These are phyloP conservation scores for Cenchrus fungigraminus DNA, from an alignment of 176 grass and related monocot species.

Conservation along the genomic window DNA sequence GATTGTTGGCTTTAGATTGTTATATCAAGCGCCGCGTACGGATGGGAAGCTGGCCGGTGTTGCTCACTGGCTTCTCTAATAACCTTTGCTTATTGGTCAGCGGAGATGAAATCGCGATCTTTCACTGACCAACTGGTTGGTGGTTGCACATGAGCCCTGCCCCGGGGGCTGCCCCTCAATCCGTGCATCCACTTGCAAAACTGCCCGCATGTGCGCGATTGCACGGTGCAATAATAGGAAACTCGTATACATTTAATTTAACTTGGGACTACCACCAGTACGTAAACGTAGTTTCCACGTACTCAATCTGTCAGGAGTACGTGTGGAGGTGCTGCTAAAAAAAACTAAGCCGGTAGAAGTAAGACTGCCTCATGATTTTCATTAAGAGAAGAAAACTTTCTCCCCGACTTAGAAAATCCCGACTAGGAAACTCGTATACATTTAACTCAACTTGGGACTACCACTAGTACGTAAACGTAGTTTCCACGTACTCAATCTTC, in stretches of 20 bases:
- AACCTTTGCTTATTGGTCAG: too few species aligned
- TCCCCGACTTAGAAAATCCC: too few species aligned
- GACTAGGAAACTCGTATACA: background rate
- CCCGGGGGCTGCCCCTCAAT: background rate
- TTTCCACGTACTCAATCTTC: background rate
- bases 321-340: too few species aligned
- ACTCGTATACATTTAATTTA: background rate
- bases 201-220: background rate
- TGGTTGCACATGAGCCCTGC: background rate
- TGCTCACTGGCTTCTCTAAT: too few species aligned
- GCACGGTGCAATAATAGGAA: background rate
- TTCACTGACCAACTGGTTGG: background rate
- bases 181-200: background rate
- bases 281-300: background rate
- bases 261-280: background rate
- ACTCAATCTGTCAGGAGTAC: too few species aligned
- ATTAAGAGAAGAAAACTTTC: too few species aligned
- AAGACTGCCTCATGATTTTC: too few species aligned
- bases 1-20: too few species aligned
- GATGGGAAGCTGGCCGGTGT: too few species aligned
- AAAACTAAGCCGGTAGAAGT: too few species aligned
- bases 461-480: background rate
- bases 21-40: too few species aligned
- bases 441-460: background rate
- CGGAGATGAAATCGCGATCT: background rate